Conservation (phyloP, 257 asterid genomes). For the Jasminum sambac region DNA sequence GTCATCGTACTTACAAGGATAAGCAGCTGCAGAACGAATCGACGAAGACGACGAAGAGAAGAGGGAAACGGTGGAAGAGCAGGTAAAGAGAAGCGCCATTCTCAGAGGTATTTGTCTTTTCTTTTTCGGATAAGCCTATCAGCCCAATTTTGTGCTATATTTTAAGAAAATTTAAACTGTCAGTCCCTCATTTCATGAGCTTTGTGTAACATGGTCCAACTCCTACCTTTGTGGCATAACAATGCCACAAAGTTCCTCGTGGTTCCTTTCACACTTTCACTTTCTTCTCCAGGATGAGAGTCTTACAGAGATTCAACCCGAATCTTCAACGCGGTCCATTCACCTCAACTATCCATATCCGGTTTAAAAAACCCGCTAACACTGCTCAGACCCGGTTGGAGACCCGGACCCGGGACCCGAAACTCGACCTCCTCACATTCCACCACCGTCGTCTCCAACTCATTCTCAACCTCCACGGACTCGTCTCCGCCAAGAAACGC, state of each 20-base stretch:
- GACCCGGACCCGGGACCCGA: conserved; percentile 62
- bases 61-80: conserved; percentile 27
- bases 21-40: conserved; percentile 23
- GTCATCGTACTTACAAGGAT: conserved; percentile 28
- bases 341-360: conserved; percentile 56
- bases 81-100: conserved; percentile 41
- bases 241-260: neutral
- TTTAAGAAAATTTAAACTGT: neutral
- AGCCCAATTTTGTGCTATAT: neutral
- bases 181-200: neutral
- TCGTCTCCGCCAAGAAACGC: conserved; percentile 51
- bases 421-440: conserved; percentile 61
- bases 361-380: conserved; percentile 78
- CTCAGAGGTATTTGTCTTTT: conserved; percentile 16
- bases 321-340: conserved; percentile 47
- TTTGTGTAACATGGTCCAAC: neutral
- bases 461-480: conserved; percentile 54
- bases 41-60: conserved; percentile 28
- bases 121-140: conserved; percentile 40
- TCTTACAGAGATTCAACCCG: conserved; percentile 31
- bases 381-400: conserved; percentile 90
- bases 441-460: conserved; percentile 59
- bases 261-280: neutral
- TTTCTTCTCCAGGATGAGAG: conserved; percentile 37
- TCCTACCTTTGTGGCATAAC: neutral